Base-by-base conservation (phyloP, 371 early-diverging fungal species). In the Amoeboaphelidium protococcarum region DNA sequence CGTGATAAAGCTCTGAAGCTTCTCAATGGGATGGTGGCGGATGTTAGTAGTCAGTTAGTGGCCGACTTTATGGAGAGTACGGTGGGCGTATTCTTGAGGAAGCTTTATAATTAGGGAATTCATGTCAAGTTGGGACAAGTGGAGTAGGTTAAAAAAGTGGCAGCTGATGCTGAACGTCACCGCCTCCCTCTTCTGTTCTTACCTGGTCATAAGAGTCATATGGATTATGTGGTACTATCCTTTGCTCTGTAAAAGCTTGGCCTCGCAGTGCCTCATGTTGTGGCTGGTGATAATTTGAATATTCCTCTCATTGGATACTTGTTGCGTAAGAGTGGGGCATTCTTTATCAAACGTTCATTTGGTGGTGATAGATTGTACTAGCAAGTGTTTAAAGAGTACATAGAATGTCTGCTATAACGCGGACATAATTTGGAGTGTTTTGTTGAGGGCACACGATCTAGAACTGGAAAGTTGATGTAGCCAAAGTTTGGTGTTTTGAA, bases 141-240 rank as follows among this genome's bases (percentile, higher is more conserved):
- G 37, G 37, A 31, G 16, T 10, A 16, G 78, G 51, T 80, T 25
- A 66, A 67, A 48, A 50, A 69, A 41, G 64, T 66, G 3, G 79
- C 82, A n/a, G 53, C 68, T 40, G 52, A 66, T 3, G 76, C 76
- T 19, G 71, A 74, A 46, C 64, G 71, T 50, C 69, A 73, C 42
- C 68, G 72, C 43, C 64, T 78, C 46, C 82, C 84, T 1, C 61
- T 86, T 46, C 66, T 86, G 21, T 66, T 83, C 41, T 54, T 82
- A 49, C 87, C 87, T 23, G 82, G 73, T 41, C 87, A 86, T 61
- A 86, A 83, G 64, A 79, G 80, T 1, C 87, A 86, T 52, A 67
- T 86, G 44, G 87, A 86, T 59, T 86, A 86, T 55, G 58, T 86
- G n/a, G 81, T 83, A 20, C 68, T 83, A 40, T 71, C 69, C 22